A percentile compares a stretch with the other conserved stretches of the same genome.
Evolutionary conservation across 179 eudicot species (phyloP).

Genomic region (Silene noctiflora): DNA sequence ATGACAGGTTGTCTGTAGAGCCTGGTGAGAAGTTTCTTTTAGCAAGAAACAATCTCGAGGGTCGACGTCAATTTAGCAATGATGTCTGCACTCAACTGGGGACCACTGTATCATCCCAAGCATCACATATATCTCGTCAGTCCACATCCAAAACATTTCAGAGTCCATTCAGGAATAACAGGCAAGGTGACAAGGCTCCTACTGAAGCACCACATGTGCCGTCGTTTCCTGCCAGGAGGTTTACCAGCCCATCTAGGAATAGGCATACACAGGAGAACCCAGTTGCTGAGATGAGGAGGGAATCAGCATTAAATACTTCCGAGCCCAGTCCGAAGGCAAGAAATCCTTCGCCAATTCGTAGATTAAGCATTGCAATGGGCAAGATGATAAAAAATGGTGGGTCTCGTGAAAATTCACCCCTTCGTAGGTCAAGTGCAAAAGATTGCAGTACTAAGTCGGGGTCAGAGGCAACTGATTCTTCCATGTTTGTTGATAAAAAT

Average conservation of each 20-base stretch:
- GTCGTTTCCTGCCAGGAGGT: conserved; percentile 31
- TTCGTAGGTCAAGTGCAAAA: conserved; percentile 36
- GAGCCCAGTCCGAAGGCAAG: conserved; percentile 36
- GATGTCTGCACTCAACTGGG: conserved; percentile 21
- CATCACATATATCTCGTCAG: conserved; percentile 17
- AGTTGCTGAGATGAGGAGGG: conserved; percentile 29
- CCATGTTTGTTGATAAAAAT: conserved; percentile 17
- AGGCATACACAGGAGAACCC: conserved; percentile 37
- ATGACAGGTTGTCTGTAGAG: conserved; percentile 30
- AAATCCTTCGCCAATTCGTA: conserved; percentile 62
- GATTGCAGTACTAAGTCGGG: conserved; percentile 31
- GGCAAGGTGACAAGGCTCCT: conserved; percentile 24
- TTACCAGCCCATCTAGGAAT: conserved; percentile 39
- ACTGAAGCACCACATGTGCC: conserved; percentile 25
- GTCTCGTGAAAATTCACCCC: conserved; percentile 48
- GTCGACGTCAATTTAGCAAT: conserved; percentile 29
- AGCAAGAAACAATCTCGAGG: conserved; percentile 25
- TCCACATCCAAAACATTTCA: conserved; percentile 21
- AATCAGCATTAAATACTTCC: conserved; percentile 20
- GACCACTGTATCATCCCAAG: conserved; percentile 22
- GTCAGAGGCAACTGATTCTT: conserved; percentile 28
- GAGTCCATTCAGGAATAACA: conserved; percentile 21
- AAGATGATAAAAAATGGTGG: conserved; percentile 44
- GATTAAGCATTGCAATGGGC: conserved; percentile 49
- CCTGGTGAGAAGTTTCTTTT: conserved; percentile 30